These are phyloP conservation scores for Ilyonectria sp. DNA, from an alignment of 2,329 filamentous ascomycete genomes.

Conservation along the genomic window DNA sequence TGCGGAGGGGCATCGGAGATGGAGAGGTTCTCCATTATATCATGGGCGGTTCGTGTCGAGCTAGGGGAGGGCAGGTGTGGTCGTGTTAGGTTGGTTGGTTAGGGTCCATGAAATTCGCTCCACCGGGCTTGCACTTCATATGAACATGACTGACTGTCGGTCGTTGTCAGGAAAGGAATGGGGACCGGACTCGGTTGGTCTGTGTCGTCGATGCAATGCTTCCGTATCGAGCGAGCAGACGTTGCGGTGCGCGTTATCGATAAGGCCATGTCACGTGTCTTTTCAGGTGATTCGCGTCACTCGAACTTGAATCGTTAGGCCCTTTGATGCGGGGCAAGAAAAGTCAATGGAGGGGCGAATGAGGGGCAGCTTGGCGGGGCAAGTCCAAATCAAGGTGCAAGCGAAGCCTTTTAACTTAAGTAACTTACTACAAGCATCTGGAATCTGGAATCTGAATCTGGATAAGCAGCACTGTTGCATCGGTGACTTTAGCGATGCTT, in stretches of 20 bases:
- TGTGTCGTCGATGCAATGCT: conserved; percentile 44
- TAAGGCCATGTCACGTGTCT: conserved; percentile 41
- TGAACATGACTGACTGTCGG: conserved; percentile 42
- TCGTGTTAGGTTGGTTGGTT: conserved; percentile 30
- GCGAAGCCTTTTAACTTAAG: not conserved
- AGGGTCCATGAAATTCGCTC: conserved; percentile 41
- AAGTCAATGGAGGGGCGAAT: conserved; percentile 44
- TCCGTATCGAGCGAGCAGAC: conserved; percentile 41
- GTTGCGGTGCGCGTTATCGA: conserved; percentile 40
- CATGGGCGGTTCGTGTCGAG: conserved; percentile 36
- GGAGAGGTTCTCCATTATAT: conserved; percentile 68
- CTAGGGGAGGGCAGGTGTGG: conserved; percentile 10
- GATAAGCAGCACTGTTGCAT: conserved; percentile 39
- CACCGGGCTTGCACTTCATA: conserved; percentile 38
- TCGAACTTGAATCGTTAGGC: not conserved
- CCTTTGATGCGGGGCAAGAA: conserved; percentile 43
- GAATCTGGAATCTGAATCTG: conserved; percentile 36
- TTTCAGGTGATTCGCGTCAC: conserved; percentile 33
- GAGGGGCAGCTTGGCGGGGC: conserved; percentile 49
- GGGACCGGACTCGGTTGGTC: conserved; percentile 30
- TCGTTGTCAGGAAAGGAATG: conserved; percentile 32
- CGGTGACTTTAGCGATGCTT: conserved; percentile 37
- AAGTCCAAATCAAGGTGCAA: conserved; percentile 18
- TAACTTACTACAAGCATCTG: conserved; percentile 1
- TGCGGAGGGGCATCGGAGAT: conserved; percentile 65